phyloP scores from a whole-genome alignment of 768 basidiomycete species.

The Psilocybe subaeruginosa region DNA sequence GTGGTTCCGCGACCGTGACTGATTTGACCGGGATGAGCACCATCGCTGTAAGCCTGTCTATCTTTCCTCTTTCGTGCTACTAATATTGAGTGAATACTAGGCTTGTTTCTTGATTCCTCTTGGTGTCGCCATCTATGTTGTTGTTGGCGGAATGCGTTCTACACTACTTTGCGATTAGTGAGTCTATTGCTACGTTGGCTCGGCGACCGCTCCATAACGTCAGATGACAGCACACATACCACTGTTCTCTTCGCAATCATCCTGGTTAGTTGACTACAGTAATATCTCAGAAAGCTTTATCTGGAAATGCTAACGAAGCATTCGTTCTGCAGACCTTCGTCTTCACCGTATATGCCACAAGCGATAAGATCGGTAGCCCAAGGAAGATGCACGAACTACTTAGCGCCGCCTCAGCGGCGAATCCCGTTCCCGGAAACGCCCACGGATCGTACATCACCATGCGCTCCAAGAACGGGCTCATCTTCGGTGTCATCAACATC shows the following conservation, averaged over 20 bases:
- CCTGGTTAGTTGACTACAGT: constrained; percentile 36
- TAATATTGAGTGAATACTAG: constrained; percentile 27
- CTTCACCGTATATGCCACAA: constrained; percentile 85
- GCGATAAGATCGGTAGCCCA: constrained; percentile 78
- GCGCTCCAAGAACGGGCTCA: constrained; percentile 73
- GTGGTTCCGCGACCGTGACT: constrained; percentile 86
- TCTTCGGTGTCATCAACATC: constrained; percentile 88
- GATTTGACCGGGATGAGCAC: constrained; percentile 90
- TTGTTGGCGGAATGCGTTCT: constrained; percentile 86
- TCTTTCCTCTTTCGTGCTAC: background rate
- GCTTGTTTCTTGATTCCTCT: constrained; percentile 91
- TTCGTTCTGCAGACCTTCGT: constrained; percentile 42
- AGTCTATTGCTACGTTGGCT: constrained; percentile 27
- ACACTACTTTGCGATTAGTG: constrained; percentile 87
- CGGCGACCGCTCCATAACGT: background rate
- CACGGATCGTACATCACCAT: constrained; percentile 86
- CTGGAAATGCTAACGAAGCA: background rate
- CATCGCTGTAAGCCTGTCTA: constrained; percentile 55
- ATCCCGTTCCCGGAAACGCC: constrained; percentile 81
- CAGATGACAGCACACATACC: constrained; percentile 71
- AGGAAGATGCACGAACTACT: constrained; percentile 81
- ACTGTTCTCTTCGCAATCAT: constrained; percentile 87
- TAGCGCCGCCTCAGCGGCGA: constrained; percentile 47
- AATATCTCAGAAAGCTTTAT: constrained; percentile 10
- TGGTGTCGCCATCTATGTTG: constrained; percentile 87